phyloP scores from a whole-genome alignment of 352 stramenopile species.

The Globisporangium emineosum region DNA sequence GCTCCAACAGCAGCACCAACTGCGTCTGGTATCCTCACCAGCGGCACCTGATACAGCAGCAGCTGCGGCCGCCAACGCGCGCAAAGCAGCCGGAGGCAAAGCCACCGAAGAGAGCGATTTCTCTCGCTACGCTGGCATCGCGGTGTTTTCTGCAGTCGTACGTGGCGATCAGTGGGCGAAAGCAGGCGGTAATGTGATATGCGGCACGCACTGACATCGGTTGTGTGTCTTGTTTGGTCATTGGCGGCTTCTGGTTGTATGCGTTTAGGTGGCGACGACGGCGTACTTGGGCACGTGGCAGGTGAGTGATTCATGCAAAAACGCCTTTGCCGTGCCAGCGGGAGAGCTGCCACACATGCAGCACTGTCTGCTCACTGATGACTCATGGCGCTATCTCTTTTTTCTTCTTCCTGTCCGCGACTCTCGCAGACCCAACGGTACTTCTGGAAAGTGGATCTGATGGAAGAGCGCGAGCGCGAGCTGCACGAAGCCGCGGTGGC shows the following conservation, averaged over 20 bases:
- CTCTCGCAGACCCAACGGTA: constrained; percentile 72
- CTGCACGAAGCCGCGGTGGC: constrained; percentile 58
- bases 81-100: constrained; percentile 5
- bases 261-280: constrained; percentile 56
- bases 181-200: neutral
- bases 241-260: neutral
- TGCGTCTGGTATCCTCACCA: constrained; percentile 6
- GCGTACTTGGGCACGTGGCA: constrained; percentile 81
- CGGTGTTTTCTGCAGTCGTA: constrained; percentile 83
- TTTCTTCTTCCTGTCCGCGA: too few relatives aligned
- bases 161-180: constrained; percentile 8
- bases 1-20: constrained; percentile 9
- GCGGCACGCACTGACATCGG: neutral
- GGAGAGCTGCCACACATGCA: neutral
- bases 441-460: constrained; percentile 87
- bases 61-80: neutral
- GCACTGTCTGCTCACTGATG: neutral
- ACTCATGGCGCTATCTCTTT: neutral
- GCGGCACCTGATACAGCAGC: neutral
- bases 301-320: constrained; percentile 20
- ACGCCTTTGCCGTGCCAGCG: neutral
- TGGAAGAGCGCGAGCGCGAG: constrained; percentile 80
- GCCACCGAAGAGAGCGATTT: constrained; percentile 61
- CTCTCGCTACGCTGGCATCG: constrained; percentile 77
- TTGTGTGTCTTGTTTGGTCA: too few relatives aligned